Base-by-base conservation (phyloP, 208 protist species). In the Dictyostelium gargantuum region DNA sequence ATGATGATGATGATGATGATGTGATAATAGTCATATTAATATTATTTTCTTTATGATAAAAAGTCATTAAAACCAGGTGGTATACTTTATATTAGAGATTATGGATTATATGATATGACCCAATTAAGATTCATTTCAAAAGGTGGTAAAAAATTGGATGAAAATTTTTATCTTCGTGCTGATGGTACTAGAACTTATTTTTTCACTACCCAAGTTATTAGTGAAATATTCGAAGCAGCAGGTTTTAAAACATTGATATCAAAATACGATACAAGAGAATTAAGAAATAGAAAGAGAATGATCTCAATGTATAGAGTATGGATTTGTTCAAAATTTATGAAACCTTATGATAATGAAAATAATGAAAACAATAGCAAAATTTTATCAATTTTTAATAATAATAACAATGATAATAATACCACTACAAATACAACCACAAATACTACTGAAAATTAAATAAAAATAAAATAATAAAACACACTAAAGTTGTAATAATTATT, bases 251-350 rank as follows among this genome's bases (percentile, higher is more conserved):
- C 73, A 40, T 26, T 48, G 0, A 44, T 61, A 50, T 17, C 50
- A 15, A 52, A 63, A 2, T 94, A 91, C 26, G 91, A 94, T 11
- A 94, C 91, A 3, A 82, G 91, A 84, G 91, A 94, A 79, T 44
- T 94, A 11, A 42, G 79, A 75, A 94, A 94, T 54, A 54, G 91
- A 66, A 94, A 94, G 56, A 91, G 26, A 46, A 91, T 85, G 76
- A 94, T 94, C 54, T 81, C 74, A 63, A 94, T 94, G 91, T 94
- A 91, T 40, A 72, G 91, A 61, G 91, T 94, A 42, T 94, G 91
- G 91, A 52, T 94, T 56, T 81, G 73, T 73, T 81, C 81, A 58
- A 80, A 84, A 35, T 94, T 85, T 48, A 66, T 91, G 40, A 94
- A 94, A 44, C 80, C 91, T 23, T 63, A 82, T 9, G 61, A 68